A percentile compares a stretch with the other conserved stretches of the same genome.
phyloP scores from a whole-genome alignment of 2,329 filamentous ascomycete species.

The Endoconidiophora polonica region DNA sequence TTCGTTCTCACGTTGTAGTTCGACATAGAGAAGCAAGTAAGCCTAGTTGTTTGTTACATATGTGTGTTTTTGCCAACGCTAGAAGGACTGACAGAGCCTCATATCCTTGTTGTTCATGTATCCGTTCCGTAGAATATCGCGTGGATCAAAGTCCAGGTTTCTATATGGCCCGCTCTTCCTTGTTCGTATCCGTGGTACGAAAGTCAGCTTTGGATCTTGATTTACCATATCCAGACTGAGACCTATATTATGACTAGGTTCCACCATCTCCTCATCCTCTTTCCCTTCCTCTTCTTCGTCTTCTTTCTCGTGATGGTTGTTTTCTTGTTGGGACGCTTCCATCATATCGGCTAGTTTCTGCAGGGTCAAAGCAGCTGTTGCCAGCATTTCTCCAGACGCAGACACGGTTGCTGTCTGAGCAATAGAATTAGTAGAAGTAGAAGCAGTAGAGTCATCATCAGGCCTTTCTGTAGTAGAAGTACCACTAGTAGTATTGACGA shows the following conservation, averaged over 20 bases:
- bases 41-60: neutral
- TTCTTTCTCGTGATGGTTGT: constrained; percentile 17
- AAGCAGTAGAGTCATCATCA: no score
- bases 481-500: no score
- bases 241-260: neutral
- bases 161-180: constrained; percentile 21
- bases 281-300: constrained; percentile 15
- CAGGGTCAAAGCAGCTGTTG: neutral
- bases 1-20: constrained; percentile 2
- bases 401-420: neutral
- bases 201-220: no score
- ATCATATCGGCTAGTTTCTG: constrained; percentile 1
- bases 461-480: no score
- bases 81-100: neutral
- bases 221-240: no score
- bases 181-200: no score
- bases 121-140: constrained; percentile 22
- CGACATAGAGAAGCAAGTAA: neutral
- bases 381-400: neutral
- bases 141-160: constrained; percentile 26
- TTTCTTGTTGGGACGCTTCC: neutral
- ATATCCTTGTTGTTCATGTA: constrained; percentile 19
- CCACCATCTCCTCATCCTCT: constrained; percentile 12
- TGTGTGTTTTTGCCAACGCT: constrained; percentile 4
- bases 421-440: no score